Conservation (phyloP, 495 filamentous ascomycete species). For the Hypoxylon crocopeplum region DNA sequence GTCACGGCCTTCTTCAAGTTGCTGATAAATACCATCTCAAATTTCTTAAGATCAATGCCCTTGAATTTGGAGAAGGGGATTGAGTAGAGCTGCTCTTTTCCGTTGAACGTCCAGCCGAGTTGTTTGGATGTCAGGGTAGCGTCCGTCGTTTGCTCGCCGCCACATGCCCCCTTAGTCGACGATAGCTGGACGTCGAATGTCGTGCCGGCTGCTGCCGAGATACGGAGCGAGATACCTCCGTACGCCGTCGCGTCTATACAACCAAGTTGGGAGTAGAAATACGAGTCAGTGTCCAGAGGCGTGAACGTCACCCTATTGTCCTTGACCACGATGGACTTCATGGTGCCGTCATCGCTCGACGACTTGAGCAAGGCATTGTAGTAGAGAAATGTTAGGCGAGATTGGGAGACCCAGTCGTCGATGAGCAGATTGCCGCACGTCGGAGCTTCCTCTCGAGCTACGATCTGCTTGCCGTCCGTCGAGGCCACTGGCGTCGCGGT, state of each 20-base stretch:
- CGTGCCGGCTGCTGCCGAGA: slow-evolving; percentile 61
- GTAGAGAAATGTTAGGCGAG: slow-evolving; percentile 67
- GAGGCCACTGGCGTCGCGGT: neutral
- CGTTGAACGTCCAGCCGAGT: slow-evolving; percentile 67
- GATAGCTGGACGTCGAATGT: slow-evolving; percentile 63
- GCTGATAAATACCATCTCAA: slow-evolving; percentile 59
- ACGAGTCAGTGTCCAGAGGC: slow-evolving; percentile 54
- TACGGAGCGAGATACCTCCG: slow-evolving; percentile 65
- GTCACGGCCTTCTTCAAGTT: slow-evolving; percentile 55
- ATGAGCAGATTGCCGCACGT: slow-evolving; percentile 60
- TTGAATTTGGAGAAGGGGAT: slow-evolving; percentile 62
- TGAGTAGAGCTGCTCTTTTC: slow-evolving; percentile 65
- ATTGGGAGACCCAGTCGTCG: slow-evolving; percentile 70
- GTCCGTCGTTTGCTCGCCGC: slow-evolving; percentile 42
- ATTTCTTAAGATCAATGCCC: slow-evolving; percentile 58
- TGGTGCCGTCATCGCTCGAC: slow-evolving; percentile 66
- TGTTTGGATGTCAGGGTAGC: slow-evolving; percentile 50
- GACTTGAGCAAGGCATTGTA: slow-evolving; percentile 66
- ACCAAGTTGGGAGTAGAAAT: slow-evolving; percentile 66
- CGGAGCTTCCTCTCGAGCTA: slow-evolving; percentile 31
- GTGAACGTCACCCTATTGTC: slow-evolving; percentile 62
- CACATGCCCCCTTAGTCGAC: slow-evolving; percentile 52
- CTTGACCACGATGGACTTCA: slow-evolving; percentile 63
- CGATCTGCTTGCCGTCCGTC: slow-evolving; percentile 6
- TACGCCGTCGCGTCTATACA: slow-evolving; percentile 61